Evolutionary conservation across 306 rosid species (phyloP).

Genomic region (Glycine soja): DNA sequence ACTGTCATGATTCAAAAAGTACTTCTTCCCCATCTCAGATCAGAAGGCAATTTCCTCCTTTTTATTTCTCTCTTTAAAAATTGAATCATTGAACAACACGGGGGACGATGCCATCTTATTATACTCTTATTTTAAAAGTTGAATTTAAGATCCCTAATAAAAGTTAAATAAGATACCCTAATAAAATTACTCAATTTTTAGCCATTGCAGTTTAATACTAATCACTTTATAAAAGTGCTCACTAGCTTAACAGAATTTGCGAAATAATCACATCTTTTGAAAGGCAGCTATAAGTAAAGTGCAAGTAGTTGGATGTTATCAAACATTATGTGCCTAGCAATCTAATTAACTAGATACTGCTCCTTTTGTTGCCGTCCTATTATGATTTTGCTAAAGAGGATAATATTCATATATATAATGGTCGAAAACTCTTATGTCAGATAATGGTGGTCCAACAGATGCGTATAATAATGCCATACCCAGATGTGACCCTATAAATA

Average conservation of each 20-base stretch:
- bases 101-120: background rate
- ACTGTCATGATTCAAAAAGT: background rate
- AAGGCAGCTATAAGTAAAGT: constrained; percentile 8
- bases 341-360: constrained; percentile 30
- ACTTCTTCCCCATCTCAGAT: background rate
- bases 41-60: background rate
- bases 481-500: constrained; percentile 35
- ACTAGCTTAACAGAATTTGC: background rate
- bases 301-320: background rate
- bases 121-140: background rate
- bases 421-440: constrained; percentile 37
- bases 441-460: constrained; percentile 50
- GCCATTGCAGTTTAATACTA: background rate
- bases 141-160: background rate
- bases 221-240: background rate
- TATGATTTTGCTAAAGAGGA: constrained; percentile 26
- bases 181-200: background rate
- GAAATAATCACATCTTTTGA: background rate
- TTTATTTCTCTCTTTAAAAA: background rate
- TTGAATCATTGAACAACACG: background rate
- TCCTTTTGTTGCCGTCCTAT: constrained; percentile 31
- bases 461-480: constrained; percentile 34
- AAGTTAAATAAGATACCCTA: no score
- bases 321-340: constrained; percentile 32
- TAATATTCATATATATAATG: constrained; percentile 23